Conservation (phyloP, 192 early-diverging fungal species). For the Coemansia sp. region DNA sequence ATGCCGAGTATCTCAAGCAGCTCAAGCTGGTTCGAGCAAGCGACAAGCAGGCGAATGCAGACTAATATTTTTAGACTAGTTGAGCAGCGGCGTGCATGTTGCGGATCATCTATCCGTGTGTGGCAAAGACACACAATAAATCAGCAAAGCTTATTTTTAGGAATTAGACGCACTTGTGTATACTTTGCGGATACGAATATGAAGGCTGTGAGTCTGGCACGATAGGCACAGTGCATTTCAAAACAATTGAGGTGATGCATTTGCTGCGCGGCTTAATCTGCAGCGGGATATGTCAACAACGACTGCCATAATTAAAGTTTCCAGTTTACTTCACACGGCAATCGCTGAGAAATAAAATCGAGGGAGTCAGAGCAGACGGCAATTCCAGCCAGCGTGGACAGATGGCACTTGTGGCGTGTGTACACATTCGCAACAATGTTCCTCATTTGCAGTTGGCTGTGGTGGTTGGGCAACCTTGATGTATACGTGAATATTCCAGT, state of each 20-base stretch:
- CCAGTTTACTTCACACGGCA: background rate
- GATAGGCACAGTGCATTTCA: background rate
- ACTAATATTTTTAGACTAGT: background rate
- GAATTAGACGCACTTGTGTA: background rate
- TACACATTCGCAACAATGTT: conserved; percentile 8
- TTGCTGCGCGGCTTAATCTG: background rate
- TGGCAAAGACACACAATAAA: background rate
- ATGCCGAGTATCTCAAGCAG: conserved; percentile 43
- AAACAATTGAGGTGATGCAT: background rate
- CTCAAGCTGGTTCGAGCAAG: conserved; percentile 45
- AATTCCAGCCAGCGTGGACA: background rate
- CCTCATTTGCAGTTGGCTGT: background rate
- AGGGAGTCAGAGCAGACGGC: background rate
- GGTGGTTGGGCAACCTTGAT: no score
- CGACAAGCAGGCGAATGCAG: conserved; percentile 11
- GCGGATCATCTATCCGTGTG: conserved; percentile 1
- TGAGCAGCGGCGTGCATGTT: background rate
- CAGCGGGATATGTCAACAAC: background rate
- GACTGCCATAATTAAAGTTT: background rate
- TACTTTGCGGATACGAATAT: background rate
- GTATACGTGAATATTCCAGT: no score
- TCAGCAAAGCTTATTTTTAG: conserved; percentile 1
- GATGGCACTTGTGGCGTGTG: background rate
- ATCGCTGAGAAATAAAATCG: no score
- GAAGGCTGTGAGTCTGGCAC: background rate